Percentiles rank a stretch among this genome's conserved stretches.
These are phyloP conservation scores for Coemansia aciculifera DNA, from an alignment of 192 early-diverging fungal genomes.

Conservation along the genomic window DNA sequence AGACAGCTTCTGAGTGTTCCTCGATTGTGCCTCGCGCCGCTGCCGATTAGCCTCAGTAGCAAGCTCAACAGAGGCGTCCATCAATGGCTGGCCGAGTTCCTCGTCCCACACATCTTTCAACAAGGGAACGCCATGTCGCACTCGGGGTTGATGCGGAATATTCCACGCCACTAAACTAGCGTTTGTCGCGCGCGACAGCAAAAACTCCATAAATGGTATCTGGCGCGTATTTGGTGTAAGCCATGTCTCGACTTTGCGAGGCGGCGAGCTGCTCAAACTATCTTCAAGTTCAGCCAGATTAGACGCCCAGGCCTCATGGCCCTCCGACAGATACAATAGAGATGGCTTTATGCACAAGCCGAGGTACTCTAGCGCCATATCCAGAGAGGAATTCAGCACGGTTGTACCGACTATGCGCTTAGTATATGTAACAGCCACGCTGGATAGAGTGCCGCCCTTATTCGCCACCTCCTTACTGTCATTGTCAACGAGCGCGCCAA, in stretches of 20 bases:
- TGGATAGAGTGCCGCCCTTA: not conserved
- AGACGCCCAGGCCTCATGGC: conserved; percentile 28
- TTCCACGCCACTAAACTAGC: conserved; percentile 6
- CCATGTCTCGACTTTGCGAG: conserved; percentile 37
- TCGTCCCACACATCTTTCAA: conserved; percentile 27
- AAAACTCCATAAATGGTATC: conserved; percentile 42
- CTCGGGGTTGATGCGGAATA: conserved; percentile 17
- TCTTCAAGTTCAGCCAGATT: conserved; percentile 1
- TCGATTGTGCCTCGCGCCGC: not conserved
- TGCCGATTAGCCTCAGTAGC: not conserved
- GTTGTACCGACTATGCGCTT: conserved; percentile 10
- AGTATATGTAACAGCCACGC: not conserved
- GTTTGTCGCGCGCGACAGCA: conserved; percentile 28
- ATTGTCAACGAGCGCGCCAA: conserved; percentile 37
- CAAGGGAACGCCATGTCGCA: conserved; percentile 38
- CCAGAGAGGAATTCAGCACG: conserved; percentile 17
- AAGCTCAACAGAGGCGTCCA: not conserved
- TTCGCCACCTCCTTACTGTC: not conserved
- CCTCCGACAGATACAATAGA: conserved; percentile 26
- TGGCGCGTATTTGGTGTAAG: conserved; percentile 42
- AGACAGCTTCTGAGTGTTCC: not conserved
- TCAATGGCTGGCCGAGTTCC: not conserved
- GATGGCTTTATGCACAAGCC: conserved; percentile 36
- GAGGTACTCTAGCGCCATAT: conserved; percentile 24
- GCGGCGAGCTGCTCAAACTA: conserved; percentile 11